A percentile compares a stretch with the other conserved stretches of the same genome.
These are phyloP conservation scores for Chlorella sp. DNA, from an alignment of 139 green algal species.

Conservation along the genomic window DNA sequence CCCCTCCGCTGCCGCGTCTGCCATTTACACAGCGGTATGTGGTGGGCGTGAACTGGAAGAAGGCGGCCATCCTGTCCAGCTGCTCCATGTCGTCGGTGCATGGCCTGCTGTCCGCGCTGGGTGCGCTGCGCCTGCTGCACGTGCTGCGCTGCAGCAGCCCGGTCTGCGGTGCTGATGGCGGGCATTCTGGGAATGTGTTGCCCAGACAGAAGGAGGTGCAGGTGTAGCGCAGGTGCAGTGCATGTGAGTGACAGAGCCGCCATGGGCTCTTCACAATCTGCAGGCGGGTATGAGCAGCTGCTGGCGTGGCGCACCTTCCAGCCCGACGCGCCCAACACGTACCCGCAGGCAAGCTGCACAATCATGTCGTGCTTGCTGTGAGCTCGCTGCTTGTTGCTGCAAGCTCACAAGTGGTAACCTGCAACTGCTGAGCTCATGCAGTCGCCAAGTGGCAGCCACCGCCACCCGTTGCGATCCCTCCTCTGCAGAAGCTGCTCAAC, in stretches of 20 bases:
- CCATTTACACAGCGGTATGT: not conserved
- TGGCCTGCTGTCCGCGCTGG: not conserved
- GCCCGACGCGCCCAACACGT: slow-evolving; percentile 29
- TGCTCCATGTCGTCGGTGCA: slow-evolving; percentile 32
- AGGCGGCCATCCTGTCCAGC: slow-evolving; percentile 27
- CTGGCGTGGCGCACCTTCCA: not conserved
- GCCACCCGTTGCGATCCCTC: not conserved
- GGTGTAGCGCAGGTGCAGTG: too few species aligned
- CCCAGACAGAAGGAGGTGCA: too few species aligned
- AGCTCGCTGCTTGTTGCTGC: too few species aligned
- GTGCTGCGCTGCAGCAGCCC: not conserved
- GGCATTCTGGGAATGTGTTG: too few species aligned
- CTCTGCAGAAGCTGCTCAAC: slow-evolving; percentile 29
- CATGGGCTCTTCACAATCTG: too few species aligned
- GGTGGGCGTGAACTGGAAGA: not conserved
- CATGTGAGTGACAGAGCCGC: too few species aligned
- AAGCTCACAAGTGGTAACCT: too few species aligned
- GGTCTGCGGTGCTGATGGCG: too few species aligned
- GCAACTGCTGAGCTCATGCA: too few species aligned
- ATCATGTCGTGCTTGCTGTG: too few species aligned
- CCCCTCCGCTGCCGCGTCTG: too few species aligned
- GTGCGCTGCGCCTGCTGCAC: not conserved
- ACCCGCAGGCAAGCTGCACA: not conserved
- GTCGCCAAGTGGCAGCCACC: too few species aligned
- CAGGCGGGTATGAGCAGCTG: slow-evolving; percentile 27